Base-by-base conservation (phyloP, 495 filamentous ascomycete genomes). In the Podospora australis region DNA sequence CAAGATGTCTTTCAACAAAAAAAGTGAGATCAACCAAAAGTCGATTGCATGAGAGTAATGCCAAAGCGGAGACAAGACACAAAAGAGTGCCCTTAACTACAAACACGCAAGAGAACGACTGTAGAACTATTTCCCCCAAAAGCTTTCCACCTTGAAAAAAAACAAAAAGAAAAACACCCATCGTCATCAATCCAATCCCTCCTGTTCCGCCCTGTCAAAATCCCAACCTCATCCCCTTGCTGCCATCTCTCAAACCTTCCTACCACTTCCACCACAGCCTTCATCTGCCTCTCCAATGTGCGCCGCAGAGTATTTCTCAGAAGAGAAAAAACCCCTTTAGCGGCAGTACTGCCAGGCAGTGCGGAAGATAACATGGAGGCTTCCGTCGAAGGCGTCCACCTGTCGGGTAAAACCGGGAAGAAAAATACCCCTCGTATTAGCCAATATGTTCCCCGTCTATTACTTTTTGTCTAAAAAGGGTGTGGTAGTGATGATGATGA, bases 301-400 rank as follows among this genome's bases (percentile, higher is more conserved):
- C n/a, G n/a, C n/a, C n/a, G n/a, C n/a, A n/a, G n/a, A n/a, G n/a
- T n/a, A n/a, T n/a, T n/a, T n/a, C n/a, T n/a, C n/a, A 30, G 7
- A n/a, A 30, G 17, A n/a, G 5, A 41, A 22, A 20, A 41, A 41
- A 41, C 39, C 28, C n/a, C 1, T 23, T 49, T 49, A 53, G 25
- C 25, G 26, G 46, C 54, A 57, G 29, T 24, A 17, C 26, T 48
- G 53, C 58, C 58, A 64, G 53, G 55, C 53, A 45, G 58, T 54
- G 23, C 39, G 24, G 53, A 61, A 58, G 44, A 64, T 41, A 34
- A 64, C 43, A 36, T 61, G 58, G 10, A 64, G 32, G 46, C 44
- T 54, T 29, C 60, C 60, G 28, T 64, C 60, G 41, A 64, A 59
- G 13, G 60, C 53, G 39, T 64, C 60, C 49, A 64, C 54, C 60